phyloP scores from a whole-genome alignment of 306 rosid genomes.

The Quercus ilex region DNA sequence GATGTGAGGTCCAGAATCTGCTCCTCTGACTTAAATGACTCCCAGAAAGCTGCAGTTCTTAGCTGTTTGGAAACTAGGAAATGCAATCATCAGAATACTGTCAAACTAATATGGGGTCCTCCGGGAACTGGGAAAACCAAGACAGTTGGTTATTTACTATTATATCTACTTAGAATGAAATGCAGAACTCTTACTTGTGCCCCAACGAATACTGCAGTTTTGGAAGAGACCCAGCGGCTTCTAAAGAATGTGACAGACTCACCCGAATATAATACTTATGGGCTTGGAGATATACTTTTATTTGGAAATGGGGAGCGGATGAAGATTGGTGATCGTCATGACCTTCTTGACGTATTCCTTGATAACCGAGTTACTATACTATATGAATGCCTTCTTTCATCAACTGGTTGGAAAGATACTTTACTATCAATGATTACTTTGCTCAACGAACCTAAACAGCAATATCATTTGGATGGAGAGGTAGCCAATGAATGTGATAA shows the following conservation, averaged over 20 bases:
- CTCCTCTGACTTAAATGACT: slow-evolving; percentile 38
- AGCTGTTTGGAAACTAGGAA: slow-evolving; percentile 32
- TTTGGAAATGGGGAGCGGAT: slow-evolving; percentile 21
- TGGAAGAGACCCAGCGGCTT: slow-evolving; percentile 37
- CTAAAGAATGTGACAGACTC: slow-evolving; percentile 6
- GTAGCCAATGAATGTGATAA: not conserved
- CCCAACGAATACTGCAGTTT: slow-evolving; percentile 56
- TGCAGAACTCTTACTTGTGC: slow-evolving; percentile 56
- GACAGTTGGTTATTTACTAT: slow-evolving; percentile 41
- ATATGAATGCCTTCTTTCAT: not conserved
- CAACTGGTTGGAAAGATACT: slow-evolving; percentile 14
- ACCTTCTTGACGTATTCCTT: slow-evolving; percentile 18
- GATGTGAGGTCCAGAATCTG: not conserved
- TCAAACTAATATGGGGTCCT: slow-evolving; percentile 68
- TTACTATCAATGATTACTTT: slow-evolving; percentile 10
- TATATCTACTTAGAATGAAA: slow-evolving; percentile 25
- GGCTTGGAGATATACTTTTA: slow-evolving; percentile 34
- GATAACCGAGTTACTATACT: slow-evolving; percentile 10
- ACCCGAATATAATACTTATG: not conserved
- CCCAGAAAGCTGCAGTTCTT: slow-evolving; percentile 41
- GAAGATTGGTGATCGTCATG: slow-evolving; percentile 8
- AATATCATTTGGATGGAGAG: slow-evolving; percentile 10
- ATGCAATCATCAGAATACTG: slow-evolving; percentile 21
- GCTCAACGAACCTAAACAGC: slow-evolving; percentile 21
- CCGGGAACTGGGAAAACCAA: slow-evolving; percentile 71